Percentiles rank a stretch among this genome's conserved stretches.
These are phyloP conservation scores for Colletotrichum scovillei DNA, from an alignment of 2,329 filamentous ascomycete species.

Conservation along the genomic window DNA sequence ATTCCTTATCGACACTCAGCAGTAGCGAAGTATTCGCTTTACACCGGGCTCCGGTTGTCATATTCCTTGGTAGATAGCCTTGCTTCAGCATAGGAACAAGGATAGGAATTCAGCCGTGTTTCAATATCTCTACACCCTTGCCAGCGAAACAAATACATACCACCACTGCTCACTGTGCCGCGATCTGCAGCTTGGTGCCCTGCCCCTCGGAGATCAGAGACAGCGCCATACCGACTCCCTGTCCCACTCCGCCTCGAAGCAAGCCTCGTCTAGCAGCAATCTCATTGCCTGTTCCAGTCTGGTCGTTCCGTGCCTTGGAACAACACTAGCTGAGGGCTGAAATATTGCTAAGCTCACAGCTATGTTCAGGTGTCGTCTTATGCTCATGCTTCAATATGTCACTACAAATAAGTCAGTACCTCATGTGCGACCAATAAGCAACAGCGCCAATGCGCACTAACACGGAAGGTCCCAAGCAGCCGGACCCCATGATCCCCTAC, in stretches of 20 bases:
- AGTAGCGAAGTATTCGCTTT: neutral
- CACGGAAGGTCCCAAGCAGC: conserved; percentile 8
- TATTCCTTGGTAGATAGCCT: conserved; percentile 6
- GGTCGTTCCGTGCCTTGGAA: neutral
- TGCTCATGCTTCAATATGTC: neutral
- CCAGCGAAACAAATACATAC: neutral
- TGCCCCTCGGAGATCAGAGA: conserved; percentile 13
- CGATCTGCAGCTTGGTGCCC: conserved; percentile 14
- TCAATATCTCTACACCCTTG: conserved; percentile 12
- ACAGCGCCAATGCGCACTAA: neutral
- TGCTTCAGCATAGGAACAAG: conserved; percentile 5
- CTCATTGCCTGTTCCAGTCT: neutral
- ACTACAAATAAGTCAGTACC: neutral
- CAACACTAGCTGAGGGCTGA: neutral
- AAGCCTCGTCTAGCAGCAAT: conserved; percentile 4
- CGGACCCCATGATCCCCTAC: neutral
- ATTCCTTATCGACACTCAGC: neutral
- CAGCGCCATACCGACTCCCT: neutral
- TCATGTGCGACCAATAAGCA: conserved; percentile 29
- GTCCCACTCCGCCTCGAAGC: conserved; percentile 7
- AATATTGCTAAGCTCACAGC: neutral
- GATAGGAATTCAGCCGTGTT: conserved; percentile 28
- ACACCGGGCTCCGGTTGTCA: neutral
- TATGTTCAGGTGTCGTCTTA: neutral
- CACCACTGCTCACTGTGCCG: neutral